A percentile compares a stretch with the other conserved stretches of the same genome.
phyloP scores from a whole-genome alignment of 1,284 basidiomycete species.

The Rhizoctonia solani region DNA sequence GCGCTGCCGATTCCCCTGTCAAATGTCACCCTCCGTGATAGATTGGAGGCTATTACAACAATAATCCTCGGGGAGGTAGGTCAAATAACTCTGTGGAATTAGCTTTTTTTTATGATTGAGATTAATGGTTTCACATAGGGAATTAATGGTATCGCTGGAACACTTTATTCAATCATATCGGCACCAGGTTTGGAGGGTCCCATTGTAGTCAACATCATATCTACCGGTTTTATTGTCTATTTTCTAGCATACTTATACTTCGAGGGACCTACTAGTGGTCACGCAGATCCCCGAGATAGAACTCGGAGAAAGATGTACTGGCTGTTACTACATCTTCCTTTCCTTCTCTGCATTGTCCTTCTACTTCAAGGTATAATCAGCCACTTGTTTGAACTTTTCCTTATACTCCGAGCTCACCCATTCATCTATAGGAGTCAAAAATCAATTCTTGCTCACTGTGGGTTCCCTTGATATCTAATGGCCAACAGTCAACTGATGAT shows the following conservation, averaged over 20 bases:
- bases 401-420: too few relatives aligned
- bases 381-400: too few relatives aligned
- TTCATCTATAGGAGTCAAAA: too few relatives aligned
- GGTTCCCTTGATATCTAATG: too few relatives aligned
- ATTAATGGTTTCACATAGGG: not conserved
- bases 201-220: not conserved
- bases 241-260: slow-evolving; percentile 27
- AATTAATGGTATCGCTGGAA: slow-evolving; percentile 30
- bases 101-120: not conserved
- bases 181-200: slow-evolving; percentile 12
- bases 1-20: slow-evolving; percentile 15
- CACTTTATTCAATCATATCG: slow-evolving; percentile 13
- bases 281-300: not conserved
- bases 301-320: not conserved
- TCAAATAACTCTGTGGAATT: not conserved
- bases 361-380: slow-evolving; percentile 26
- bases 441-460: slow-evolving; percentile 19
- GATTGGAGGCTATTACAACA: slow-evolving; percentile 16
- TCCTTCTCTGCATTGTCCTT: slow-evolving; percentile 8
- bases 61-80: slow-evolving; percentile 28
- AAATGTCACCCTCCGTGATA: not conserved
- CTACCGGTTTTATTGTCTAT: slow-evolving; percentile 3
- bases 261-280: slow-evolving; percentile 4
- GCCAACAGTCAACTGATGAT: too few relatives aligned
- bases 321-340: slow-evolving; percentile 20